phyloP scores from a whole-genome alignment of 108 stramenopile species.

The Cyclostephanos invisitatus region DNA sequence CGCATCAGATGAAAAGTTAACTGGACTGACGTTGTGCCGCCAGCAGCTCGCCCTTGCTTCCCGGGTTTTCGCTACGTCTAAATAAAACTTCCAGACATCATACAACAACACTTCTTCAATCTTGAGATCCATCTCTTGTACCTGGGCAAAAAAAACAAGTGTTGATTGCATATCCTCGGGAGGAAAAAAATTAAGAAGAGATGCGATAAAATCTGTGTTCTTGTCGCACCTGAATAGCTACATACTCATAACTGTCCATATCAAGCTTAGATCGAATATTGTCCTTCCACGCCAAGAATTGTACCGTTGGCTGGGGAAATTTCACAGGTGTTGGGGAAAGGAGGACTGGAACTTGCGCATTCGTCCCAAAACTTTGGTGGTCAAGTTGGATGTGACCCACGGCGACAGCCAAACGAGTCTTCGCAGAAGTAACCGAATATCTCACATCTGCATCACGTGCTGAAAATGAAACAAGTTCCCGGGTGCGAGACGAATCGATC shows the following conservation, averaged over 20 bases:
- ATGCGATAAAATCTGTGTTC: conserved; percentile 5
- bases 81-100: conserved; percentile 75
- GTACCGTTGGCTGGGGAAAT: conserved; percentile 67
- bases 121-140: conserved; percentile 85
- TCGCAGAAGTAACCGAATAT: conserved; percentile 70
- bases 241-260: conserved; percentile 72
- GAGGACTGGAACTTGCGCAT: conserved; percentile 70
- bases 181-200: neutral
- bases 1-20: conserved; percentile 18
- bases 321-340: conserved; percentile 73
- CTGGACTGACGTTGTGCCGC: conserved; percentile 21
- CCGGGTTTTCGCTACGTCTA: conserved; percentile 50
- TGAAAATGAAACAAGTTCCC: conserved; percentile 67
- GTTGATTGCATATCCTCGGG: neutral
- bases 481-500: conserved; percentile 71
- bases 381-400: conserved; percentile 81
- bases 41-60: conserved; percentile 40
- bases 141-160: conserved; percentile 4
- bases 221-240: conserved; percentile 54
- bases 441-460: conserved; percentile 65
- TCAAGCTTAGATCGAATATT: conserved; percentile 71
- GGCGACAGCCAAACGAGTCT: conserved; percentile 65
- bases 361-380: conserved; percentile 57
- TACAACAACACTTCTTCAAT: conserved; percentile 75
- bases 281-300: conserved; percentile 78